A percentile compares a stretch with the other conserved stretches of the same genome.
Conservation (phyloP, 257 asterid species). For the Solanum pennellii region DNA sequence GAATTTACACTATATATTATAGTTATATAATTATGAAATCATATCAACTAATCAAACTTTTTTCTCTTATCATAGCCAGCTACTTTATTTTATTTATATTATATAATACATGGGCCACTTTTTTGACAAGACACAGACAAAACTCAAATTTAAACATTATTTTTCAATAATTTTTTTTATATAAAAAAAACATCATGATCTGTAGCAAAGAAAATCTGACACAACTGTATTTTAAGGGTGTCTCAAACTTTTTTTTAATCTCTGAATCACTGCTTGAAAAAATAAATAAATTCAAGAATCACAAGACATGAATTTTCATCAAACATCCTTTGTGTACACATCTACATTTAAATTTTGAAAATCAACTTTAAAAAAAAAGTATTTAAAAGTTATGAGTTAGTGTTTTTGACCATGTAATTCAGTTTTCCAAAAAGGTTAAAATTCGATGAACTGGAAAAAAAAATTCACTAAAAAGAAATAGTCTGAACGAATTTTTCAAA, state of each 20-base stretch:
- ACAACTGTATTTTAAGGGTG: slow-evolving; percentile 14
- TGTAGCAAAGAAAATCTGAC: slow-evolving; percentile 27
- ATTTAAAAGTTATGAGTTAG: neutral
- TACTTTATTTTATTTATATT: neutral
- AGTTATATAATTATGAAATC: slow-evolving; percentile 18
- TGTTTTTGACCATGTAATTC: neutral
- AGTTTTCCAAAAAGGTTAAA: neutral
- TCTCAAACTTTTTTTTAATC: slow-evolving; percentile 8
- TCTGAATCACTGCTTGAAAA: slow-evolving; percentile 24
- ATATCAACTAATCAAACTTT: slow-evolving; percentile 29
- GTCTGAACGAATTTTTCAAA: neutral
- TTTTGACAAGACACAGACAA: slow-evolving; percentile 39
- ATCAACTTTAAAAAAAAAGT: neutral
- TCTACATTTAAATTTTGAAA: neutral
- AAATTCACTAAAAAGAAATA: neutral
- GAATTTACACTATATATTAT: slow-evolving; percentile 2
- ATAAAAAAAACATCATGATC: slow-evolving; percentile 2
- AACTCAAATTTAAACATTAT: slow-evolving; percentile 16
- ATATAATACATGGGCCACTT: slow-evolving; percentile 13
- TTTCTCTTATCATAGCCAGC: neutral
- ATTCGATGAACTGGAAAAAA: neutral
- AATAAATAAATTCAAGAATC: slow-evolving; percentile 15
- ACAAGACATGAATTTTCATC: slow-evolving; percentile 8
- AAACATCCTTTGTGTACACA: neutral
- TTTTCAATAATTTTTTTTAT: neutral